Conservation (phyloP, 2,329 filamentous ascomycete genomes). For the Alternaria ethzedia region DNA sequence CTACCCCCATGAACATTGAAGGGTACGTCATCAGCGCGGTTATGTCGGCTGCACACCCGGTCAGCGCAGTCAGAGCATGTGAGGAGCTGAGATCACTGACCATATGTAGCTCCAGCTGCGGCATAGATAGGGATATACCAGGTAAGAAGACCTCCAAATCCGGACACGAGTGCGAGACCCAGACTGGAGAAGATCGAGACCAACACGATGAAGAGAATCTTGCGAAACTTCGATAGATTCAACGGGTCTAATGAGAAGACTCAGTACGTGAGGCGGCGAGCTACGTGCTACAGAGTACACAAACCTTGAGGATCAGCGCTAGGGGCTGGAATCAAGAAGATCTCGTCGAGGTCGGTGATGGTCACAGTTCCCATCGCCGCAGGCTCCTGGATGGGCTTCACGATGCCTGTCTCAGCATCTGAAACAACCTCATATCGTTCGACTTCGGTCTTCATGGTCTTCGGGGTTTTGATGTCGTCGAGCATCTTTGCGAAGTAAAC, state of each 20-base stretch:
- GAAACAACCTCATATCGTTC: not conserved
- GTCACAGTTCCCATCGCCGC: slow-evolving; percentile 39
- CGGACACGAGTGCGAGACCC: slow-evolving; percentile 49
- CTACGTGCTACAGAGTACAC: not conserved
- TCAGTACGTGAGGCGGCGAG: not conserved
- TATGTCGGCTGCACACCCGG: slow-evolving; percentile 46
- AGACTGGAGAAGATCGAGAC: slow-evolving; percentile 47
- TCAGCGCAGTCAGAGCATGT: slow-evolving; percentile 36
- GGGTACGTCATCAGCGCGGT: slow-evolving; percentile 41
- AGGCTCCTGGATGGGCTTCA: not conserved
- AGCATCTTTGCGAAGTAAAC: not conserved
- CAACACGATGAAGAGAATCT: slow-evolving; percentile 35
- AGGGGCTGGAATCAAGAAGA: slow-evolving; percentile 35
- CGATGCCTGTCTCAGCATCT: not conserved
- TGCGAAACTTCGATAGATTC: slow-evolving; percentile 37
- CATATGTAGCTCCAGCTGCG: slow-evolving; percentile 9
- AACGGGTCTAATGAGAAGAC: slow-evolving; percentile 33
- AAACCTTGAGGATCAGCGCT: slow-evolving; percentile 39
- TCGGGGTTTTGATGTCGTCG: not conserved
- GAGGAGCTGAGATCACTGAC: not conserved
- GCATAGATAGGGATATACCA: slow-evolving; percentile 53
- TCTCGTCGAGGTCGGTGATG: slow-evolving; percentile 33
- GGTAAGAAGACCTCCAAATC: slow-evolving; percentile 51
- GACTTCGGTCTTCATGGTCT: not conserved
- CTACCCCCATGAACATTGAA: slow-evolving; percentile 35